Percentiles rank a stretch among this genome's conserved stretches.
Evolutionary conservation across 2,329 filamentous ascomycete species (phyloP).

Genomic region (Pseudopyrenochaeta lycopersici): DNA sequence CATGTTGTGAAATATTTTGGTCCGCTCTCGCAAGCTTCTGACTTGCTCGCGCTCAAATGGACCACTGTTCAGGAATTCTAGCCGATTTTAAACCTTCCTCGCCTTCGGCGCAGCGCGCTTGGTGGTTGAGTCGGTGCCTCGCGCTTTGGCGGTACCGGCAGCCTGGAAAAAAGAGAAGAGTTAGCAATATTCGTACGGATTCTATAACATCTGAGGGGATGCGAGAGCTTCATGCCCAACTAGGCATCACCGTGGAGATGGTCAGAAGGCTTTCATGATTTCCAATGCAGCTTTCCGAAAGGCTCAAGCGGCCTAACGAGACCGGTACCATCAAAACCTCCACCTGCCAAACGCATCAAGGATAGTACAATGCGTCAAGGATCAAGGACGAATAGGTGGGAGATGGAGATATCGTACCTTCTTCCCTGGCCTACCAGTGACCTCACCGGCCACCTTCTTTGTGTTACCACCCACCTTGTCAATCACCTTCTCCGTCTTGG

Average conservation of each 20-base stretch:
- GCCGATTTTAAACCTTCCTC: not conserved
- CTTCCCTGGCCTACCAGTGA: conserved; percentile 37
- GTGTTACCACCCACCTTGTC: conserved; percentile 30
- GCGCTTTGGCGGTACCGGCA: conserved; percentile 17
- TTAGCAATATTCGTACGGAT: conserved; percentile 2
- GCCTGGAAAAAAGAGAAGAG: conserved; percentile 4
- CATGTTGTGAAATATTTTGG: no score
- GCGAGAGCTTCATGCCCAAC: no score
- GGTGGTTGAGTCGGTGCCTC: conserved; percentile 17
- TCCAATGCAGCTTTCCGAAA: no score
- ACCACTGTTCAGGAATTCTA: not conserved
- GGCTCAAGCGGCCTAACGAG: not conserved
- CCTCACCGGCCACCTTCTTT: conserved; percentile 29
- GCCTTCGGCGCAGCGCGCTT: conserved; percentile 12
- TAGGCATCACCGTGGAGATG: no score
- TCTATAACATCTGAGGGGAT: no score
- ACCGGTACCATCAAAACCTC: no score
- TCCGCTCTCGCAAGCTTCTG: no score
- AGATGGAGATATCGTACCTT: conserved; percentile 29
- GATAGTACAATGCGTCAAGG: not conserved
- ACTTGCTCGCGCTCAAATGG: no score
- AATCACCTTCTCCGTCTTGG: conserved; percentile 35
- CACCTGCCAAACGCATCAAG: no score
- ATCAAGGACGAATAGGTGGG: not conserved
- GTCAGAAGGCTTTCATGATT: no score